Base-by-base conservation (phyloP, 2,329 filamentous ascomycete genomes). In the Emergomyces pasteurianus region DNA sequence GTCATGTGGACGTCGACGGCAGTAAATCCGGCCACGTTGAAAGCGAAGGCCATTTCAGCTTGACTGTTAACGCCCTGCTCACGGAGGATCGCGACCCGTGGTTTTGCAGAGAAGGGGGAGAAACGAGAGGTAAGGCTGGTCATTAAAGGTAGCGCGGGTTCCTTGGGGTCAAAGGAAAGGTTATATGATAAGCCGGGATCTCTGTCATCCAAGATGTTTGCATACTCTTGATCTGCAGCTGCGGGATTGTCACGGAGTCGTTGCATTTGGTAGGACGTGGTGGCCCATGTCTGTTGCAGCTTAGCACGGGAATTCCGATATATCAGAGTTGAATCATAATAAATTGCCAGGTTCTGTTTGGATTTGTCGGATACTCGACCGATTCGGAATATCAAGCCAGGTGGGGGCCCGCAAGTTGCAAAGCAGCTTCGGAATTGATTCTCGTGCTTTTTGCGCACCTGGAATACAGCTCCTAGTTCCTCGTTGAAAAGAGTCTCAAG, bases 1-100 rank as follows among this genome's bases (percentile, higher is more conserved):
- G 88, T 94, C 94, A 99, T 97, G 80, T 96, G 92, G 1, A 97
- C 87, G 70, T 99, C 92, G 54, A 97, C 84, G 16, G 92, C 85
- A 57, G 91, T 87, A 77, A 97, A 97, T 43, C 92, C 92, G 50
- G 94, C 92, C 42, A 86, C 86, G 65, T 88, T 86, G 81, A 97
- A 97, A 56, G 92, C 91, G 70, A 95, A 97, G 0, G 94, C 94
- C 90, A 99, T 95, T 74, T 99, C 94, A n/a, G 90, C 86, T 69
- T 96, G 85, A 49, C 92, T 90, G 76, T 99, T 97, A 66, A 96
- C 90, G 72, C 94, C 94, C 74, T 96, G 91, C 74, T 97, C 94
- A 70, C 94, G 84, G 26, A 99, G 84, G 67, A 99, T 95, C 50
- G 94, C 94, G 28, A 99, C 92, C 38, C 86, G 85, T 1, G 89